A percentile compares a stretch with the other conserved stretches of the same genome.
Evolutionary conservation across 352 stramenopile genomes (phyloP).

Genomic region (Thalassiosira mediterranea): DNA sequence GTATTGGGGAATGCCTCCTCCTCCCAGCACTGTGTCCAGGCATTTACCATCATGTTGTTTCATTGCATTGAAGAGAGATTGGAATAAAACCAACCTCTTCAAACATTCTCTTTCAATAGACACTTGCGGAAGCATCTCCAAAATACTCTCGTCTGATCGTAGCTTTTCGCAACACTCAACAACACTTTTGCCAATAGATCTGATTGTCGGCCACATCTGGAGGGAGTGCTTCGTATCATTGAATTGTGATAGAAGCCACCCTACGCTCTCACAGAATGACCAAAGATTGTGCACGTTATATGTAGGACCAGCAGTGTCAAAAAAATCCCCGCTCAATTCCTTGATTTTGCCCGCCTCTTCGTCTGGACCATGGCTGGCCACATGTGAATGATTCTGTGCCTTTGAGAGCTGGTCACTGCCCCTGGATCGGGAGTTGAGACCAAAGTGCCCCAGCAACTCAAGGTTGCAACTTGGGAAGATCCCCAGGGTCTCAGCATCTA

Average conservation of each 20-base stretch:
- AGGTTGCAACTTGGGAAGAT: not conserved
- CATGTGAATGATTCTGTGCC: not conserved
- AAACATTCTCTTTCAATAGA: not conserved
- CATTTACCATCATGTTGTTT: not conserved
- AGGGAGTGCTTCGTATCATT: no score
- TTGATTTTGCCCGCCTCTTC: not conserved
- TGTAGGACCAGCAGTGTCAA: not conserved
- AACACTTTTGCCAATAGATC: slow-evolving; percentile 3
- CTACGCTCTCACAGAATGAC: not conserved
- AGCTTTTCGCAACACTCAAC: not conserved
- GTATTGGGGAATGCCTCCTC: not conserved
- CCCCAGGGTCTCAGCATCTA: not conserved
- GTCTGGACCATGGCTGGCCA: not conserved
- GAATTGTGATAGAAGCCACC: no score
- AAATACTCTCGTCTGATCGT: no score
- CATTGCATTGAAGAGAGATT: not conserved
- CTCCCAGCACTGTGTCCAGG: no score
- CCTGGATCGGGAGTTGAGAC: not conserved
- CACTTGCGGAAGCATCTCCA: not conserved
- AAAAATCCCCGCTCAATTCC: not conserved
- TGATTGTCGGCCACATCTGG: no score
- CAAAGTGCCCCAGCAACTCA: not conserved
- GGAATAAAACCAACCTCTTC: not conserved
- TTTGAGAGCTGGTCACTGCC: not conserved
- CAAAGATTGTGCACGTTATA: not conserved